phyloP scores from a whole-genome alignment of 257 asterid genomes.

The Forsythia viridissima region DNA sequence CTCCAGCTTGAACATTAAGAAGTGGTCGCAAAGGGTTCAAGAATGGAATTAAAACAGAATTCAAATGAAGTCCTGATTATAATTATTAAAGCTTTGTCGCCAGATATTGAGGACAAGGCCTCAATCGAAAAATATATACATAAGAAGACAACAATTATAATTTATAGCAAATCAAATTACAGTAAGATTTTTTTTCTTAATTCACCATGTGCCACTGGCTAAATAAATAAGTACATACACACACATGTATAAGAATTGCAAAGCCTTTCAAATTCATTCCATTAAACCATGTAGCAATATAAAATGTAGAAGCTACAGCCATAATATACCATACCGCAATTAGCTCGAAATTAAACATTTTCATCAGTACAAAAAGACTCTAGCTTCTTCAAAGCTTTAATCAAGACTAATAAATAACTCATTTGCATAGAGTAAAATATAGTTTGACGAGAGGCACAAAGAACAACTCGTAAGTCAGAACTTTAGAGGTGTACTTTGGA shows the following conservation, averaged over 20 bases:
- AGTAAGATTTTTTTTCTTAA: too few species aligned
- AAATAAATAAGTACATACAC: background rate
- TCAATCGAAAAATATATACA: background rate
- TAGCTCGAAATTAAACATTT: background rate
- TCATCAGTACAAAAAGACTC: background rate
- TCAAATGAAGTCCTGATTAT: background rate
- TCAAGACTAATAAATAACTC: background rate
- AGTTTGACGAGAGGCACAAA: background rate
- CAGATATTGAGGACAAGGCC: background rate
- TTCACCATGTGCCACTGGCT: too few species aligned
- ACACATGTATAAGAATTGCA: background rate
- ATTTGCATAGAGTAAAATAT: background rate
- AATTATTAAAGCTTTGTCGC: background rate
- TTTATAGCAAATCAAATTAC: background rate
- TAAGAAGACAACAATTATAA: background rate
- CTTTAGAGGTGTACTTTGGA: background rate
- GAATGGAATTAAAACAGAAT: background rate
- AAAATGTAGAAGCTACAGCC: background rate
- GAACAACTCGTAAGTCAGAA: background rate
- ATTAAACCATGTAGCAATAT: background rate
- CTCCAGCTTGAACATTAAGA: background rate
- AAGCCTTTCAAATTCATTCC: background rate
- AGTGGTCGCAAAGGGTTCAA: background rate
- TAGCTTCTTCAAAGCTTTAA: background rate
- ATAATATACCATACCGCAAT: background rate